Conservation (phyloP, 371 early-diverging fungal species). For the Mucor saturninus region DNA sequence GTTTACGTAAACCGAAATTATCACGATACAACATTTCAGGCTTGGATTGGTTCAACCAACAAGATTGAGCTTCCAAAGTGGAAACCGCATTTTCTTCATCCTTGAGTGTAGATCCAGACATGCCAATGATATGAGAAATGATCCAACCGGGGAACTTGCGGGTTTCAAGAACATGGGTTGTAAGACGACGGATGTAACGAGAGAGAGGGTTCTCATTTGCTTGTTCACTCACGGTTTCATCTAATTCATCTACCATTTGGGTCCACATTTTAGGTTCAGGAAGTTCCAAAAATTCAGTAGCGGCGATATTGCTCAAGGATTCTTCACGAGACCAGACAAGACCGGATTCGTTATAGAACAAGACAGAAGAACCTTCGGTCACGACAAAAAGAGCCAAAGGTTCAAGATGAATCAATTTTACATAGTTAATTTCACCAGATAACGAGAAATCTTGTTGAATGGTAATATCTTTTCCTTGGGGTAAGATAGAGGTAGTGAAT, state of each 20-base stretch:
- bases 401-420: slow-evolving; percentile 21
- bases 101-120: slow-evolving; percentile 25
- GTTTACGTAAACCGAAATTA: slow-evolving; percentile 85
- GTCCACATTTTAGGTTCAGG: slow-evolving; percentile 79
- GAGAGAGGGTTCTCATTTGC: slow-evolving; percentile 48
- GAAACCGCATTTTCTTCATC: slow-evolving; percentile 16
- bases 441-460: slow-evolving; percentile 46
- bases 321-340: slow-evolving; percentile 85
- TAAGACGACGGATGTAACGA: slow-evolving; percentile 75
- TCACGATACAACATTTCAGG: slow-evolving; percentile 63
- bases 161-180: slow-evolving; percentile 57
- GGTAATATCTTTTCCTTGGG: slow-evolving; percentile 18
- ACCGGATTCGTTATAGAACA: slow-evolving; percentile 50
- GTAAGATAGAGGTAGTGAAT: slow-evolving; percentile 16
- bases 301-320: slow-evolving; percentile 69
- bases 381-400: slow-evolving; percentile 47
- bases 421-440: slow-evolving; percentile 43
- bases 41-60: slow-evolving; percentile 26
- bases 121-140: slow-evolving; percentile 29
- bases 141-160: slow-evolving; percentile 41
- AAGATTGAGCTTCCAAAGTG: slow-evolving; percentile 36
- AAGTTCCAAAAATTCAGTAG: slow-evolving; percentile 82
- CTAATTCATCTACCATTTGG: slow-evolving; percentile 75
- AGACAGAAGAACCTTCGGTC: slow-evolving; percentile 63
- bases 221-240: slow-evolving; percentile 54